Evolutionary conservation across 192 early-diverging fungal genomes (phyloP).

Genomic region (Thoreauomyces humboldtii): DNA sequence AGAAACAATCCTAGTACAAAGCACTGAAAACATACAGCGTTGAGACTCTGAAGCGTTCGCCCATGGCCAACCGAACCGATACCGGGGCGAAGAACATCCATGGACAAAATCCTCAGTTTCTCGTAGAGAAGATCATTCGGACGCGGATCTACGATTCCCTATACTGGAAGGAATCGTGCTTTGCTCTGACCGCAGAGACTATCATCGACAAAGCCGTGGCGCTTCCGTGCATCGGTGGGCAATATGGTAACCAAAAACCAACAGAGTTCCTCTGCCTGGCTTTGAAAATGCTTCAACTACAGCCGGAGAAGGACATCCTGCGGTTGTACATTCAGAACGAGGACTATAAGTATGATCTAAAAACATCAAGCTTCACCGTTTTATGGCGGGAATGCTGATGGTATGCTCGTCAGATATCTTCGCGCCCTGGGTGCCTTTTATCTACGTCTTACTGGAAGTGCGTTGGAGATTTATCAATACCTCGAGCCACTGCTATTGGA

Average conservation of each 20-base stretch:
- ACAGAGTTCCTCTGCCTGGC: slow-evolving; percentile 87
- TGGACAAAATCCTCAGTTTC: slow-evolving; percentile 89
- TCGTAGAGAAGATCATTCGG: slow-evolving; percentile 93
- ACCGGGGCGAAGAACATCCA: slow-evolving; percentile 69
- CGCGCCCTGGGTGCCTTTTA: slow-evolving; percentile 89
- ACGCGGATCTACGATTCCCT: slow-evolving; percentile 85
- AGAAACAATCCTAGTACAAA: too few species aligned
- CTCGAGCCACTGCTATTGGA: slow-evolving; percentile 87
- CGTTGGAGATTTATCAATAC: slow-evolving; percentile 77
- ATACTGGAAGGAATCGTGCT: slow-evolving; percentile 98
- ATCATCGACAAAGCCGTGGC: slow-evolving; percentile 86
- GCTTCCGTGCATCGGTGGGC: slow-evolving; percentile 73
- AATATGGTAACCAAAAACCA: slow-evolving; percentile 81
- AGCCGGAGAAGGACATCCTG: slow-evolving; percentile 86
- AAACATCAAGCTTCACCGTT: not conserved
- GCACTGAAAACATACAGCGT: not conserved
- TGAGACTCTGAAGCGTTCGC: too few species aligned
- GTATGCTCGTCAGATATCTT: slow-evolving; percentile 59
- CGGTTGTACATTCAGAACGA: slow-evolving; percentile 76
- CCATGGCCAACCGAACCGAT: slow-evolving; percentile 28
- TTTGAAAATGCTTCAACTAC: slow-evolving; percentile 89
- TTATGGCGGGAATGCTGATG: not conserved
- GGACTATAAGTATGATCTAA: slow-evolving; percentile 77
- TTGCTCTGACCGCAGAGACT: slow-evolving; percentile 86
- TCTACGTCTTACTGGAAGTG: slow-evolving; percentile 72